Base-by-base conservation (phyloP, 345 rosid species). In the Citrus mangshanensis region DNA sequence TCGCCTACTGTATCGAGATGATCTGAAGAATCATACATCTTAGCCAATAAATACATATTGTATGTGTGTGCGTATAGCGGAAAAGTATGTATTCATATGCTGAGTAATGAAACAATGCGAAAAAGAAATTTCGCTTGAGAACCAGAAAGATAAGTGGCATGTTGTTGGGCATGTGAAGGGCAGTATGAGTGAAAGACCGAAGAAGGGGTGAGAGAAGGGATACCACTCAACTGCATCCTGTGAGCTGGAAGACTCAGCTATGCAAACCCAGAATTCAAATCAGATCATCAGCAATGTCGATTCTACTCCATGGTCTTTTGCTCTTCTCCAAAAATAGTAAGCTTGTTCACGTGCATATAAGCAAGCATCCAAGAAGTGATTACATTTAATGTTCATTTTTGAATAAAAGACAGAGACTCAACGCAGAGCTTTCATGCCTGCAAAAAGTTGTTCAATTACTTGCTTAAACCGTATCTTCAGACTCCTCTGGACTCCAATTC, bases 211-310 rank as follows among this genome's bases (percentile, higher is more conserved):
- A 46, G 51, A 46, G 51, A 13, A 46, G 64, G 68, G 69, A 42
- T 89, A 95, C 99, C 99, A 54, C n/a, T 94, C 97, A 62, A 95
- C 94, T 12, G 95, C 97, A 25, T 92, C 97, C 19, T 89, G 94
- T 9, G 97, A 93, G 0, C 84, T 81, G 56, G 89, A 80, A 37
- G 82, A 81, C 42, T 84, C 77, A 66, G n/a, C 87, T 82, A 72
- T 88, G 94, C 79, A 80, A 70, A 90, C 84, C 97, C 96, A 92
- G 78, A 85, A 89, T 78, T 86, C 86, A 34, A 94, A 76, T 27
- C 94, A n/a, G 93, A 66, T 96, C 98, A 37, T 93, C 97, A 46
- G 93, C 94, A 1, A 92, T 84, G 63, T 93, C 99, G 87, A 30
- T 85, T 96, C 97, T 0, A 93, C 69, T 28, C 84, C 92, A 83